Conservation (phyloP, 2,329 filamentous ascomycete genomes). For the Alternaria tenuissima region DNA sequence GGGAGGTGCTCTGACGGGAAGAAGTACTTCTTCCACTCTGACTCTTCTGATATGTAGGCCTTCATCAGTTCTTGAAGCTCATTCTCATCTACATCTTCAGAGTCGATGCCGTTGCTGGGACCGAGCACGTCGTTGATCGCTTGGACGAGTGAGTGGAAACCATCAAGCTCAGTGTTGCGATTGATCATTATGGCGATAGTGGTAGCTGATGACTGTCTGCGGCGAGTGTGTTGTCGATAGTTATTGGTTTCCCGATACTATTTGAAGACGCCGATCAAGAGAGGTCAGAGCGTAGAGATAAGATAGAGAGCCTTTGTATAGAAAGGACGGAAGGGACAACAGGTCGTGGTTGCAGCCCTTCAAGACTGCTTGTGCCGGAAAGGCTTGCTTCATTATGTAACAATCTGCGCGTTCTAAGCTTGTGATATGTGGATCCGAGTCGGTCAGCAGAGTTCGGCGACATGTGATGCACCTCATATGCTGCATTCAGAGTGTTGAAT, state of each 20-base stretch:
- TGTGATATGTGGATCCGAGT: slow-evolving; percentile 25
- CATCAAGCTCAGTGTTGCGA: slow-evolving; percentile 28
- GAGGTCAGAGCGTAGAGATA: slow-evolving; percentile 5
- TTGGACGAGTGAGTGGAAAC: slow-evolving; percentile 74
- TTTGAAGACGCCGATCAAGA: background rate
- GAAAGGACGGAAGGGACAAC: slow-evolving; percentile 17
- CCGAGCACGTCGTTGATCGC: slow-evolving; percentile 79
- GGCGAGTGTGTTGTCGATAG: background rate
- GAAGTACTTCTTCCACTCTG: slow-evolving; percentile 79
- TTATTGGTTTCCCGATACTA: background rate
- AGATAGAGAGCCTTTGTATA: slow-evolving; percentile 18
- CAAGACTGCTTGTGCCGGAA: slow-evolving; percentile 14
- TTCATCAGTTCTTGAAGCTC: slow-evolving; percentile 77
- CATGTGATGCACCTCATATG: slow-evolving; percentile 16
- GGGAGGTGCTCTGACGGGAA: slow-evolving; percentile 72
- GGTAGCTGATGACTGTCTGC: background rate
- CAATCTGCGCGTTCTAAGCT: slow-evolving; percentile 23
- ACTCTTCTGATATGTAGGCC: slow-evolving; percentile 71
- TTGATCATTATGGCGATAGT: slow-evolving; percentile 30
- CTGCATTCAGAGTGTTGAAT: slow-evolving; percentile 5
- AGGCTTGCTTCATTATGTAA: slow-evolving; percentile 40
- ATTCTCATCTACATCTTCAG: slow-evolving; percentile 78
- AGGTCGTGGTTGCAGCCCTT: slow-evolving; percentile 9
- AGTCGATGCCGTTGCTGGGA: slow-evolving; percentile 81
- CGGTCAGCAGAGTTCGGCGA: slow-evolving; percentile 28